These are phyloP conservation scores for Plantago coronopus DNA, from an alignment of 305 asterid genomes.

Conservation along the genomic window DNA sequence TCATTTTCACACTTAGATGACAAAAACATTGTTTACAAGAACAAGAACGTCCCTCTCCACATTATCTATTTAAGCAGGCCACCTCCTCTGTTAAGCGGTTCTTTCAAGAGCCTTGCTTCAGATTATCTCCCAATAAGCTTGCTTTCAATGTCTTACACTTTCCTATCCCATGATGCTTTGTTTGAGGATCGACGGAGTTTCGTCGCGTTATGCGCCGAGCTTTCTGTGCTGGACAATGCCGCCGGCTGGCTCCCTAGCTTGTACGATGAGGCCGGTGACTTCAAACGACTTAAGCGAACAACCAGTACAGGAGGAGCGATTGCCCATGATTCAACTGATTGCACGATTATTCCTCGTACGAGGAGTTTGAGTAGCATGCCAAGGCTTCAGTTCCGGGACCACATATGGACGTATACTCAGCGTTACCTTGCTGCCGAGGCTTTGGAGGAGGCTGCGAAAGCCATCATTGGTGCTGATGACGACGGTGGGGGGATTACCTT, in stretches of 20 bases:
- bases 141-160: constrained; percentile 35
- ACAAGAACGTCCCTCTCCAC: constrained; percentile 35
- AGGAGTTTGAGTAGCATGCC: constrained; percentile 41
- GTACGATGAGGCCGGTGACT: constrained; percentile 31
- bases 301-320: constrained; percentile 27
- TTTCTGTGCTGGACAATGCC: constrained; percentile 25
- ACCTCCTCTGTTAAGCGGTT: constrained; percentile 39
- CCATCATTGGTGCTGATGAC: constrained; percentile 20
- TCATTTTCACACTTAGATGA: constrained; percentile 5
- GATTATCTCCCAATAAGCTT: constrained; percentile 3
- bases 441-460: constrained; percentile 34
- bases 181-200: constrained; percentile 22
- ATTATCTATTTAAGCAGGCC: constrained; percentile 30
- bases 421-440: constrained; percentile 66
- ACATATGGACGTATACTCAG: constrained; percentile 50
- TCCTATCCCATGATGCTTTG: constrained; percentile 25
- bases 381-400: constrained; percentile 59
- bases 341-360: constrained; percentile 40
- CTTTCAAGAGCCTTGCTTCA: constrained; percentile 55
- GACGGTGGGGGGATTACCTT: too few relatives aligned
- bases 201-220: constrained; percentile 6
- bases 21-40: constrained; percentile 30
- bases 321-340: constrained; percentile 26
- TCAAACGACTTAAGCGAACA: constrained; percentile 46
- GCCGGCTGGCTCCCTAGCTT: constrained; percentile 32